Evolutionary conservation across 306 rosid species (phyloP), one percentile per base, ranked within the genome.

Genomic region (Rubus idaeus): DNA sequence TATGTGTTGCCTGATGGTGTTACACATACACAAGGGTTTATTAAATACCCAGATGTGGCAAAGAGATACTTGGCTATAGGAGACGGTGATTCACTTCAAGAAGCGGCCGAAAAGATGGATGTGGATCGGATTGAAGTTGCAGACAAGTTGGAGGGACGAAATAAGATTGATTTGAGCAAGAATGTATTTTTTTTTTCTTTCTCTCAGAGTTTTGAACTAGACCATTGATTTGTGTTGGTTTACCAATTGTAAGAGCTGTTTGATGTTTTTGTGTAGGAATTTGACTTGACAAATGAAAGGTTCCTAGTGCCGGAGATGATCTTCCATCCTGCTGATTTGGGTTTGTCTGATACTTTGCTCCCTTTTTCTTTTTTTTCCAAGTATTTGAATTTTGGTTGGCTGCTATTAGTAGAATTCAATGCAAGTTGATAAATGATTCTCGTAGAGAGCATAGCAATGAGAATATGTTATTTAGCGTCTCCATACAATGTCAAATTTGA

Each of bases 261-360:
- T 76, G 66, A 68, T 61, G 68, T 56, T 55, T 37, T 73, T 76
- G 68, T 56, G 39, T 81, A 95, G 97, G 98, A 95, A 77, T 92
- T 95, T 76, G 97, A 92, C 79, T 84, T 95, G 88, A 89, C 97
- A 30, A 95, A 95, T 45, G 98, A 95, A 71, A 93, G 98, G 17
- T 92, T 95, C 89, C 96, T 95, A 74, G 97, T 92, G 37, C 97
- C 98, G 0, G 98, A 95, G 90, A 95, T 95, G 98, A 83, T 95
- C 57, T 95, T 95, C 82, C 97, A 87, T 77, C 98, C 98, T 55
- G 91, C 96, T 68, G 96, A 95, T 92, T 81, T 95, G 78, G 98
- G 97, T 92, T 14, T 72, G 91, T 84, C 57, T 80, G 61, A 17
- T 51, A 30, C 37, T 73, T 23, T 39, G 10, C 20, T 53, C 17